phyloP scores from a whole-genome alignment of 257 asterid species.

The Linderniella brevidens region DNA sequence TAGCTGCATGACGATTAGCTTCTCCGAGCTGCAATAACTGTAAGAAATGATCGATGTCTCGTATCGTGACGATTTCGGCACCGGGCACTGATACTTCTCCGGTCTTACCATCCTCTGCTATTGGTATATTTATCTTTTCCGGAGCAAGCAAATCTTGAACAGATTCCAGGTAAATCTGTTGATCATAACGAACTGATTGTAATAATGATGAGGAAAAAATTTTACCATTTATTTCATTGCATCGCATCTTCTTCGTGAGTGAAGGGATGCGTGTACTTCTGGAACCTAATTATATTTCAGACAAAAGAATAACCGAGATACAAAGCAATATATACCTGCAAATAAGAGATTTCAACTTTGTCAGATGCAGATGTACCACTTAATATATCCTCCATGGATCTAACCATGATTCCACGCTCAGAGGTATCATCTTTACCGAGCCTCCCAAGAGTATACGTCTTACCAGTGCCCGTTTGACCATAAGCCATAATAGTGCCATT shows the following conservation, averaged over 20 bases:
- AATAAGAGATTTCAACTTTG: constrained; percentile 68
- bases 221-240: no score
- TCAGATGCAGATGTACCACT: constrained; percentile 61
- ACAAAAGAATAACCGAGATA: constrained; percentile 9
- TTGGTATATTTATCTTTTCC: constrained; percentile 78
- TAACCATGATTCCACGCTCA: constrained; percentile 99
- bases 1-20: constrained; percentile 95
- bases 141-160: constrained; percentile 95
- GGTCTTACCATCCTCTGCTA: constrained; percentile 82
- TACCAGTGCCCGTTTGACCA: constrained; percentile 99
- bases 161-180: constrained; percentile 44
- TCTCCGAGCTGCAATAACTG: constrained; percentile 87
- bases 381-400: constrained; percentile 91
- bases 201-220: constrained; percentile 9
- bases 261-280: no score
- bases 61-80: constrained; percentile 68
- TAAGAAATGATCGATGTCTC: constrained; percentile 69
- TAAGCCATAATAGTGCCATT: constrained; percentile 99
- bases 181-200: constrained; percentile 8
- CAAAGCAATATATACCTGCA: constrained; percentile 45
- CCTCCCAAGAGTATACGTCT: constrained; percentile 92
- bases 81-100: constrained; percentile 99
- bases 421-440: constrained; percentile 94
- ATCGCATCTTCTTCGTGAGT: no score
- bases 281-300: constrained; percentile 4